These are phyloP conservation scores for Tulasnella sp. DNA, from an alignment of 768 basidiomycete genomes.

Conservation along the genomic window DNA sequence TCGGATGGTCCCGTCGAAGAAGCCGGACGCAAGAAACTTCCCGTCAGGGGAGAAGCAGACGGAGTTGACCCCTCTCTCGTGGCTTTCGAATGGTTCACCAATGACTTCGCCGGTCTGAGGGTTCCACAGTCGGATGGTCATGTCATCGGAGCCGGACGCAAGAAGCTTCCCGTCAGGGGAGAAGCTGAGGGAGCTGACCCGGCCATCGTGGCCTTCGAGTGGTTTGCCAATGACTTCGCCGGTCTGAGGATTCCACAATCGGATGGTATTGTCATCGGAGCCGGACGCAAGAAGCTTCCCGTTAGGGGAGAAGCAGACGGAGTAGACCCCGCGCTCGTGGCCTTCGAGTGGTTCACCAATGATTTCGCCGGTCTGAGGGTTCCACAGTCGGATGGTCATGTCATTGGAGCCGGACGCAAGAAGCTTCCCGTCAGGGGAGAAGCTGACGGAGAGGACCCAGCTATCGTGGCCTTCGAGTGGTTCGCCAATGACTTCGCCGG, in stretches of 20 bases:
- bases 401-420: not conserved
- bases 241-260: not conserved
- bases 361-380: not conserved
- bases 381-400: not conserved
- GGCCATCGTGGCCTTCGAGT: too few relatives aligned
- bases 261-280: too few relatives aligned
- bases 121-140: not conserved
- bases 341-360: too few relatives aligned
- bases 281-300: not conserved
- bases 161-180: not conserved
- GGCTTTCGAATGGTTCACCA: not conserved
- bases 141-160: not conserved
- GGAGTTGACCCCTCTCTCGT: not conserved
- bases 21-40: not conserved
- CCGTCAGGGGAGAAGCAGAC: conserved; percentile 12
- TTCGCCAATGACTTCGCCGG: too few relatives aligned
- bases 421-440: not conserved
- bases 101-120: not conserved
- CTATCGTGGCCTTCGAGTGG: too few relatives aligned
- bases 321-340: too few relatives aligned
- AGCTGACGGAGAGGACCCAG: not conserved
- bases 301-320: not conserved
- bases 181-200: not conserved
- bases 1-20: not conserved
- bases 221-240: too few relatives aligned